Evolutionary conservation across 2,329 filamentous ascomycete genomes (phyloP), one percentile per base, ranked within the genome.

Genomic region (Aspergillus floridensis): DNA sequence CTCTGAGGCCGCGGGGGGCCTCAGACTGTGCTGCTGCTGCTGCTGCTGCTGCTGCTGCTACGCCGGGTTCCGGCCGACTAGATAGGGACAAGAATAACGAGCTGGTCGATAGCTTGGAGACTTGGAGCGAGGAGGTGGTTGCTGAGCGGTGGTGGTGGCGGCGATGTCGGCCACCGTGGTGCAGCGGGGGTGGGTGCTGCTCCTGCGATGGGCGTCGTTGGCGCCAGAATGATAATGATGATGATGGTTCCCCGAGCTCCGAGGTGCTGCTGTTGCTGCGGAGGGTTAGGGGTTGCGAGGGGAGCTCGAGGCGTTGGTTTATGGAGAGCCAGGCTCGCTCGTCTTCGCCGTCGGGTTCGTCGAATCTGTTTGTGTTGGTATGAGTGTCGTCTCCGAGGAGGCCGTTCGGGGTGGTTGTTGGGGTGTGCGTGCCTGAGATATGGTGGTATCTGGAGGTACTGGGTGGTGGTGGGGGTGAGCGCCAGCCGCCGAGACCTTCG

Each of bases 401-500:
- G 38, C 38, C 38, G 38, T 44, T 44, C 4, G 38, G 64, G 1
- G 70, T 29, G 10, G 26, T 29, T 29, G 26, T 68, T 6, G 70
- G 70, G 2, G 71, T 69, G 4, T 56, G 55, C 1, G 67, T 68
- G 47, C 63, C 63, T 24, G 67, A 60, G 21, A 64, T 51, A 54
- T 66, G 66, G 5, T 66, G 63, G 16, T 62, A 59, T 54, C 63
- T 69, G 16, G 61, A 64, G 5, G 57, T 62, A 21, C 58, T 62
- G 26, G 26, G 26, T 29, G 26, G 26, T 29, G 26, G 26, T 22
- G 57, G 63, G 53, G 60, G 61, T 59, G 58, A 67, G 38, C 74
- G 68, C 76, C 76, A 79, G 22, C 77, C 77, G 10, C 77, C 77
- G 5, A 79, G 69, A 3, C 77, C 76, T 67, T 79, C 77, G 58